Base-by-base conservation (phyloP, 2,329 filamentous ascomycete species). In the Blumeria graminis region DNA sequence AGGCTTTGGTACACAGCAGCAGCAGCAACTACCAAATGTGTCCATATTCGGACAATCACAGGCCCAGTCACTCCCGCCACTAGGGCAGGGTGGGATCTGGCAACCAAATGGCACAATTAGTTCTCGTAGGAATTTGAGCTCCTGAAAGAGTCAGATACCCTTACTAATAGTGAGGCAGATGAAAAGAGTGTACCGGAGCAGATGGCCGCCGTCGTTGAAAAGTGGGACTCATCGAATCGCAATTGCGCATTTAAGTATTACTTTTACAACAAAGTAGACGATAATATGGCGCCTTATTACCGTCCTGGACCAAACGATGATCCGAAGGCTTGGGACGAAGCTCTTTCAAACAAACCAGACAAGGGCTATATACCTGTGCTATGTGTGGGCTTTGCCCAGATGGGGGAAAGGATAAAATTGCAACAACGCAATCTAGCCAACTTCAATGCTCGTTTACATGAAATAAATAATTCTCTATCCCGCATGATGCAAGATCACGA, bases 181-280 rank as follows among this genome's bases (percentile, higher is more conserved):
- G 82, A 88, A 65, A 87, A 87, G 67, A 78, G 81, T 52, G 76
- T 89, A 48, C 74, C 79, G 18, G 81, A 88, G 57, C 85, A 90
- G 67, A 84, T 89, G 67, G 72, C 75, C 59, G 72, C 80, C 32
- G 74, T 92, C 43, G 71, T 78, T 55, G 73, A 78, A 58, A 88
- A 89, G 70, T 92, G 86, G 86, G 75, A 84, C 59, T 80, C 84
- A 0, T 69, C 74, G 32, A 76, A 74, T 66, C 74, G 78, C 22
- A 79, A 78, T 65, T 88, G 84, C 63, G 78, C 77, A 33, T 87
- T 92, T 71, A 84, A 86, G 68, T 74, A 84, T 65, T 90, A 90
- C 71, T 86, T 92, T 68, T 93, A 92, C 74, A 92, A 92, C 70
- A 80, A 85, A 61, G 84, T 89, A 60, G 81, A 84, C 60, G 78